Conservation (phyloP, 169 alveolate genomes). For the Eimeria necatrix region DNA sequence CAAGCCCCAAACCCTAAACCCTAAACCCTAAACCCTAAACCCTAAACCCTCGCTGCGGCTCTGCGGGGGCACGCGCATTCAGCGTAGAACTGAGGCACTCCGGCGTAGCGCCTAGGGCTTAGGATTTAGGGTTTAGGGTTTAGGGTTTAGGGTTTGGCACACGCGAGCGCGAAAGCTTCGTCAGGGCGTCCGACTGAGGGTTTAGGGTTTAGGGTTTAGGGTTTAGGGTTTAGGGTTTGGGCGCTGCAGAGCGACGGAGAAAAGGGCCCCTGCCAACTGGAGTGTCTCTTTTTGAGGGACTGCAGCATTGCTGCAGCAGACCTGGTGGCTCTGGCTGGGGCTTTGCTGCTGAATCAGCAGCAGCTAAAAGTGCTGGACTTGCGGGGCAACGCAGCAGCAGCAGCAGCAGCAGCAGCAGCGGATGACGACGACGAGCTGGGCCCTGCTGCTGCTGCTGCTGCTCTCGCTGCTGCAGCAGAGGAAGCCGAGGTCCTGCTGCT, state of each 20-base stretch:
- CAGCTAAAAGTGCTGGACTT: constrained; percentile 17
- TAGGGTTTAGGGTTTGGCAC: not conserved
- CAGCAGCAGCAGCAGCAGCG: not conserved
- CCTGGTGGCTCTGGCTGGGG: constrained; percentile 54
- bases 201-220: constrained; percentile 37
- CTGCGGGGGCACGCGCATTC: too few species aligned
- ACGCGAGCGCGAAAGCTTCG: not conserved
- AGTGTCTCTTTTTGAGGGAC: constrained; percentile 34
- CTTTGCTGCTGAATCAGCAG: constrained; percentile 47
- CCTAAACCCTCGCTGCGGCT: not conserved
- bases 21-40: constrained; percentile 18
- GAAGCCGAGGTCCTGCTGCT: constrained; percentile 51
- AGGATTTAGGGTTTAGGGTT: constrained; percentile 7
- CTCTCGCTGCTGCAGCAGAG: constrained; percentile 31
- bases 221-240: not conserved
- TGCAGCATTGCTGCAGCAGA: constrained; percentile 28
- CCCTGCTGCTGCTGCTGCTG: constrained; percentile 45
- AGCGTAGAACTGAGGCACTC: too few species aligned
- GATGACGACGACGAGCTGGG: not conserved
- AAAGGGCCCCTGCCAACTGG: constrained; percentile 40
- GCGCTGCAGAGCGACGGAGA: constrained; percentile 15
- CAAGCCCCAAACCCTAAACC: constrained; percentile 11
- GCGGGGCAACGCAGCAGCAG: constrained; percentile 46
- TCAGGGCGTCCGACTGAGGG: not conserved
- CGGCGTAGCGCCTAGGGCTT: too few species aligned